Evolutionary conservation across 768 basidiomycete species (phyloP).

Genomic region (Russula brevipes): DNA sequence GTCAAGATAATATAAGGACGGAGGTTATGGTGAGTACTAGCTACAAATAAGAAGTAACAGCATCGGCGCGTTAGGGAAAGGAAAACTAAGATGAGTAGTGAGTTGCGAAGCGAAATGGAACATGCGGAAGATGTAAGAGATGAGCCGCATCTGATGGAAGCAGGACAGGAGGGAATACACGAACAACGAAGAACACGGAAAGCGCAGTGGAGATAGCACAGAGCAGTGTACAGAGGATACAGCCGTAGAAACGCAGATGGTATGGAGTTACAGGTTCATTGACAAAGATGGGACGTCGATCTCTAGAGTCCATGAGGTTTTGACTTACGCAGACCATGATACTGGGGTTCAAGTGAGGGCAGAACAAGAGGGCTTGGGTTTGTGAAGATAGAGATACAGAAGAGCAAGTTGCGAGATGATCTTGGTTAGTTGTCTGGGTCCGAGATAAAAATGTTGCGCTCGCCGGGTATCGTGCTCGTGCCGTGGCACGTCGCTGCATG

Average conservation of each 20-base stretch:
- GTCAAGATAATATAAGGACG: slow-evolving; percentile 11
- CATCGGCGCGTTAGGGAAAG: neutral
- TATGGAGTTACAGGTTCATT: neutral
- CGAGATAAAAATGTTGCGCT: slow-evolving; percentile 51
- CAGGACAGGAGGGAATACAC: neutral
- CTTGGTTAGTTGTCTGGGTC: slow-evolving; percentile 35
- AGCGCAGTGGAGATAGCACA: neutral
- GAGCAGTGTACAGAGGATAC: neutral
- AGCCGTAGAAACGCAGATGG: neutral
- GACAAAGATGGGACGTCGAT: neutral
- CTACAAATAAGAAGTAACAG: neutral
- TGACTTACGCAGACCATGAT: neutral
- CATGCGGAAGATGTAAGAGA: neutral
- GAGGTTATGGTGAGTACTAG: slow-evolving; percentile 1
- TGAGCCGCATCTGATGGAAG: neutral
- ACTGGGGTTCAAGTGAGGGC: neutral
- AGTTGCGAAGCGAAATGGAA: neutral
- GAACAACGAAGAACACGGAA: neutral
- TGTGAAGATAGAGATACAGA: slow-evolving; percentile 1
- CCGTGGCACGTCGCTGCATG: slow-evolving; percentile 77
- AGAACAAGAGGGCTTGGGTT: neutral
- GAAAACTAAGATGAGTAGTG: neutral
- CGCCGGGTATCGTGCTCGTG: slow-evolving; percentile 49
- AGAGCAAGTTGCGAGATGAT: neutral
- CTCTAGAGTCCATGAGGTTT: neutral